Evolutionary conservation across 805 yeast genomes (phyloP).

Genomic region (Nakazawaea peltata): DNA sequence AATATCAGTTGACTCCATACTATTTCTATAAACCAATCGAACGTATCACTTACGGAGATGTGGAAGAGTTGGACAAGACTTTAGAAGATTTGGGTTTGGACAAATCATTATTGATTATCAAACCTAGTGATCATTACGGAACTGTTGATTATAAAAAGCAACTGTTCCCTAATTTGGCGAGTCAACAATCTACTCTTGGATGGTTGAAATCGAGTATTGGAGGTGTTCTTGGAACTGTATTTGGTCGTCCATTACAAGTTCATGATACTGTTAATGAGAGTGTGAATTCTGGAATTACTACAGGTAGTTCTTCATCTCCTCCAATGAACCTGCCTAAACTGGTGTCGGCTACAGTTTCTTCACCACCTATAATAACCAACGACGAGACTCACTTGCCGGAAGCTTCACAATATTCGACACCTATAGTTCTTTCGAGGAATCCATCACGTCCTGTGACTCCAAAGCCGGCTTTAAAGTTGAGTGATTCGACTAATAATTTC

Average conservation of each 20-base stretch:
- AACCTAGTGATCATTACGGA: slow-evolving; percentile 34
- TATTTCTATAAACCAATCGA: slow-evolving; percentile 49
- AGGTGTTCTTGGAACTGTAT: slow-evolving; percentile 6
- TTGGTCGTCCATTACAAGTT: background rate
- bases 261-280: background rate
- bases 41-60: slow-evolving; percentile 50
- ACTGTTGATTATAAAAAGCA: slow-evolving; percentile 4
- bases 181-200: slow-evolving; percentile 3
- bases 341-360: background rate
- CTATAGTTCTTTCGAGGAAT: slow-evolving; percentile 6
- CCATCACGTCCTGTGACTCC: slow-evolving; percentile 8
- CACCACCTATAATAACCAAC: no score
- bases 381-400: no score
- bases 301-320: no score
- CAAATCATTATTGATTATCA: slow-evolving; percentile 66
- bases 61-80: slow-evolving; percentile 47
- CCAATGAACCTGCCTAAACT: background rate
- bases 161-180: slow-evolving; percentile 5
- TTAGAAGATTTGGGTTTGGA: slow-evolving; percentile 49
- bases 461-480: slow-evolving; percentile 14
- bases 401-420: slow-evolving; percentile 5
- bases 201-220: slow-evolving; percentile 10
- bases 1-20: slow-evolving; percentile 40
- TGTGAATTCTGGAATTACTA: background rate
- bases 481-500: slow-evolving; percentile 17